phyloP scores from a whole-genome alignment of 1,284 basidiomycete species.

The Caloboletus firmus region DNA sequence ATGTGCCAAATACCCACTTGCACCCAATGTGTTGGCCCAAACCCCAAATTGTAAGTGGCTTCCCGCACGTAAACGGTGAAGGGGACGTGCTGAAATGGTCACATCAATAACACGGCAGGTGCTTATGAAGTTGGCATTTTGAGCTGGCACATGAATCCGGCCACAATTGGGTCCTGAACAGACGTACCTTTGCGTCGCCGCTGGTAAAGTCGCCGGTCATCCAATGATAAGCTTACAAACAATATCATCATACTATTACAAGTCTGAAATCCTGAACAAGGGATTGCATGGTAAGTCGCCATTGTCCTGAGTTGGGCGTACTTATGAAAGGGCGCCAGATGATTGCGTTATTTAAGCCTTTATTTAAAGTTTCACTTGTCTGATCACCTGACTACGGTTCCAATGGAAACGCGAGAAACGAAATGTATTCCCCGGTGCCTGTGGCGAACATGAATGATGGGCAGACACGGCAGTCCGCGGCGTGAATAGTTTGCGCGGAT shows the following conservation, averaged over 20 bases:
- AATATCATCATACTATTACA: not conserved
- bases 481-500: slow-evolving; percentile 25
- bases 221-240: not conserved
- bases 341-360: not conserved
- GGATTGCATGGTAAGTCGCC: not conserved
- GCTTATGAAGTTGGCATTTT: not conserved
- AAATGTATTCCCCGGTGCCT: slow-evolving; percentile 32
- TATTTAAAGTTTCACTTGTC: slow-evolving; percentile 4
- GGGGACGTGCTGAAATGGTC: not conserved
- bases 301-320: too few species aligned
- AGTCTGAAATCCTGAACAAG: too few species aligned
- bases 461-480: slow-evolving; percentile 29
- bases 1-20: not conserved
- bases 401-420: slow-evolving; percentile 29
- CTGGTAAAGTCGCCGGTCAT: not conserved
- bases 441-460: slow-evolving; percentile 32
- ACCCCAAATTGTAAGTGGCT: not conserved
- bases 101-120: not conserved
- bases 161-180: not conserved
- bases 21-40: not conserved
- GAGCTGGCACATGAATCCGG: slow-evolving; percentile 1
- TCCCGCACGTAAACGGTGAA: not conserved
- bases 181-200: slow-evolving; percentile 1
- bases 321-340: not conserved
- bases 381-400: slow-evolving; percentile 23